Base-by-base conservation (phyloP, 192 early-diverging fungal species). In the Umbelopsis sp. region DNA sequence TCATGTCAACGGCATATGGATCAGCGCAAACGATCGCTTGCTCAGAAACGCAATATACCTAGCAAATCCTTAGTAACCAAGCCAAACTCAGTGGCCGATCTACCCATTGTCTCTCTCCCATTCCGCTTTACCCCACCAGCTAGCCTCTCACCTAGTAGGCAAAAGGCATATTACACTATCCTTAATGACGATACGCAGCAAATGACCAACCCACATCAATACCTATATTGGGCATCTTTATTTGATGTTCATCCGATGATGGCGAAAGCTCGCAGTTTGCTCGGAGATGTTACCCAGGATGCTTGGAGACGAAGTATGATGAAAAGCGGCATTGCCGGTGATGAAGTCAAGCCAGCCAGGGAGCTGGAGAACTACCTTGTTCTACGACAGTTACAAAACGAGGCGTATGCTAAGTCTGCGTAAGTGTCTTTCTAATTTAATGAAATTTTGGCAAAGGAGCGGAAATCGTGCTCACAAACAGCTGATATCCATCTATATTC, bases 331-430 rank as follows among this genome's bases (percentile, higher is more conserved):
- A 51, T 72, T 25, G 65, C 65, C 16, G 53, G 45, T 21, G 49
- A 65, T 16, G 47, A 51, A 1, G 45, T 41, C 2, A 69, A 69
- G 34, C 47, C 49, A 11, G 52, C 25, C 14, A 38, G 36, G 4
- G 50, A 65, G 17, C 21, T 80, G 44, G 79, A 80, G 21, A 66
- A 52, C 43, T 80, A 76, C 47, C 41, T 75, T 22, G 74, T 72
- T 9, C 43, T 80, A 16, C 65, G 79, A 10, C 68, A 76, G 38
- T 29, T 71, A 20, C 78, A 80, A 29, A 80, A 80, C 34, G 68
- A 74, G 68, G 53, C 54, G 11, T 80, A 80, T 71, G 78, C 78
- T 36, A 69, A 70, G 16, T 66, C 71, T 44, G 74, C 74, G 78
- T 73, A 76, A 49, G 78, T 76, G 16, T 17, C 8, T 49, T 45